Base-by-base conservation (phyloP, 306 rosid species). In the Gleditsia sinensis region DNA sequence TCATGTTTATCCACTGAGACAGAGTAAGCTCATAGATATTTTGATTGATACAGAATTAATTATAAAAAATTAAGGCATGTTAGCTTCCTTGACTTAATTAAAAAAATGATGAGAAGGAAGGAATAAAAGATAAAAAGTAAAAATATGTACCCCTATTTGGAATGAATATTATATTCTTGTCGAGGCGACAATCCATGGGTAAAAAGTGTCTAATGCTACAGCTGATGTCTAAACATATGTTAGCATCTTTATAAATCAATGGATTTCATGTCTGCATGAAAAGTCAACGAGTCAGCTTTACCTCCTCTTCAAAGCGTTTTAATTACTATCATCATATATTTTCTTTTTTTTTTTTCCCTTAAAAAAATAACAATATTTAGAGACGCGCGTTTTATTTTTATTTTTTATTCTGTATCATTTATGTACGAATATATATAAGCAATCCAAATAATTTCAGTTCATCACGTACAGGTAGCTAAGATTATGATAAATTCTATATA, bases 271-370 rank as follows among this genome's bases (percentile, higher is more conserved):
- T 61, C 67, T 61, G 24, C 48, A 69, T 51, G 57, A 69, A 83
- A 80, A 63, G 74, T 75, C 85, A 81, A 76, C 21, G 42, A 61
- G 53, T 76, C 59, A 30, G 25, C 74, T 28, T 27, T 62, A 13
- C 25, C 24, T 57, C 39, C 28, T 33, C 45, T 60, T 61, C 46
- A 19, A n/a, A 3, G 46, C n/a, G 67, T 9, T 36, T 36, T 17
- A 61, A 19, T 6, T 61, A 60, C 57, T 25, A 66, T 20, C 9
- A 57, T 37, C n/a, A n/a, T 46, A 62, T 37, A 43, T 16, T 56
- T 68, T 46, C 2, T 3, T 32, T 6, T 14, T 16, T 27, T 6
- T 27, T 1, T 9, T 9, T 20, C 0, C 9, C 4, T 53, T 3
- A 4, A 0, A 33, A 5, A 34, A n/a, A 61, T 19, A 16, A 45